phyloP scores from a whole-genome alignment of 2,329 filamentous ascomycete genomes.

The Paraphaeosphaeria sporulosa region DNA sequence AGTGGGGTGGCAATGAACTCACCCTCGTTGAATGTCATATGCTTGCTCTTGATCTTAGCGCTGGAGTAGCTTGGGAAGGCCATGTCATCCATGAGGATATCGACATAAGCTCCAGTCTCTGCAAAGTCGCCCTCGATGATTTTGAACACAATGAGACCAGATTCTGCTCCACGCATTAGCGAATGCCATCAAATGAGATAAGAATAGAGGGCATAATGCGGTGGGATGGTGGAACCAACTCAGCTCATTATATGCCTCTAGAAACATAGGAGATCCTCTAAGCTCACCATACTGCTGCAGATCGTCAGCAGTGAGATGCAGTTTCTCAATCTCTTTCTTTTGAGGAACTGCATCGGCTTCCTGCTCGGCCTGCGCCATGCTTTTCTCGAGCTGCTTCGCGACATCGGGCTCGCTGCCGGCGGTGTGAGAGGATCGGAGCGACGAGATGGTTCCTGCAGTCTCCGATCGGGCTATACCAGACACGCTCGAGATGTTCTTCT shows the following conservation, averaged over 20 bases:
- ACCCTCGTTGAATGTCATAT: slow-evolving; percentile 83
- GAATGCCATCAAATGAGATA: slow-evolving; percentile 10
- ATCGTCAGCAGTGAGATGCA: slow-evolving; percentile 80
- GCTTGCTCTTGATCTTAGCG: slow-evolving; percentile 73
- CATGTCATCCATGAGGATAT: slow-evolving; percentile 94
- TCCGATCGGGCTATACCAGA: slow-evolving; percentile 36
- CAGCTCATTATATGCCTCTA: slow-evolving; percentile 28
- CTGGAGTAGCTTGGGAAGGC: slow-evolving; percentile 88
- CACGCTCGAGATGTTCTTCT: slow-evolving; percentile 24
- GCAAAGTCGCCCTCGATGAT: slow-evolving; percentile 88
- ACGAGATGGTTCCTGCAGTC: slow-evolving; percentile 53
- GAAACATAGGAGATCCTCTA: slow-evolving; percentile 21
- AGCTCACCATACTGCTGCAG: slow-evolving; percentile 75
- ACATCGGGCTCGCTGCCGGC: slow-evolving; percentile 48
- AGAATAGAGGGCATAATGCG: slow-evolving; percentile 28
- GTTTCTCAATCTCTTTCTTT: slow-evolving; percentile 72
- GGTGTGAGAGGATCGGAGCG: slow-evolving; percentile 41
- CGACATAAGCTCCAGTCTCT: slow-evolving; percentile 76
- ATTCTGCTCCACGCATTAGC: slow-evolving; percentile 66
- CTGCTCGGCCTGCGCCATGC: slow-evolving; percentile 56
- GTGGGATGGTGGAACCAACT: slow-evolving; percentile 35
- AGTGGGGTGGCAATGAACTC: slow-evolving; percentile 13
- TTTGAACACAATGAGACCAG: slow-evolving; percentile 92
- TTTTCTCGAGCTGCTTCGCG: slow-evolving; percentile 56
- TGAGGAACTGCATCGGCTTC: slow-evolving; percentile 57